Percentiles rank a stretch among this genome's conserved stretches.
Conservation (phyloP, 495 filamentous ascomycete species). For the Penicillium macrosclerotiorum region DNA sequence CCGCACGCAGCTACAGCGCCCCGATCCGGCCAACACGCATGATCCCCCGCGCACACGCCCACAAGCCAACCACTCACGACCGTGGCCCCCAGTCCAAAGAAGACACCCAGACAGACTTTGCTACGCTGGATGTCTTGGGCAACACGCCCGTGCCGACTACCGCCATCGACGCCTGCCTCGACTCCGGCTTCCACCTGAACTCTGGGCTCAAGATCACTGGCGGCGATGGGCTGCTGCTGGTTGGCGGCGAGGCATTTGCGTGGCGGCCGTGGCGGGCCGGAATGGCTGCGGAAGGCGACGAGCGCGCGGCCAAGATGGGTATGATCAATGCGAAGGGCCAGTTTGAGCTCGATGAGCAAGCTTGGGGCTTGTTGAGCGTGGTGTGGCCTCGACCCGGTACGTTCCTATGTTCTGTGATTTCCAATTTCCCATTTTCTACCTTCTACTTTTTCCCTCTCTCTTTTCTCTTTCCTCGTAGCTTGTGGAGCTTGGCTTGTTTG, state of each 20-base stretch:
- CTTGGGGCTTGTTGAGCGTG: constrained; percentile 72
- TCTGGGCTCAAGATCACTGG: constrained; percentile 66
- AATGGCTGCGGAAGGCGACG: constrained; percentile 23
- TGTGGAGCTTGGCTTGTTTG: background rate
- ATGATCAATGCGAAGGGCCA: constrained; percentile 75
- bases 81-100: constrained; percentile 59
- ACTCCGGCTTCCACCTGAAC: constrained; percentile 77
- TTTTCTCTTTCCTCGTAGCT: constrained; percentile 1
- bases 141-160: constrained; percentile 74
- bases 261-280: constrained; percentile 75
- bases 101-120: constrained; percentile 73
- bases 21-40: constrained; percentile 32
- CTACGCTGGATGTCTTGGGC: constrained; percentile 72
- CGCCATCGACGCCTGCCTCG: constrained; percentile 72
- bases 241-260: constrained; percentile 80
- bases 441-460: background rate
- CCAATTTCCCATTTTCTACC: constrained; percentile 1
- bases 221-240: constrained; percentile 68
- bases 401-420: constrained; percentile 29
- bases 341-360: constrained; percentile 69
- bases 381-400: constrained; percentile 91
- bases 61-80: constrained; percentile 46
- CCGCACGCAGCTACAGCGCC: constrained; percentile 30
- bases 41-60: constrained; percentile 38
- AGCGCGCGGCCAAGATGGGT: constrained; percentile 32